phyloP scores from a whole-genome alignment of 345 rosid genomes.

The Ceriops tagal region DNA sequence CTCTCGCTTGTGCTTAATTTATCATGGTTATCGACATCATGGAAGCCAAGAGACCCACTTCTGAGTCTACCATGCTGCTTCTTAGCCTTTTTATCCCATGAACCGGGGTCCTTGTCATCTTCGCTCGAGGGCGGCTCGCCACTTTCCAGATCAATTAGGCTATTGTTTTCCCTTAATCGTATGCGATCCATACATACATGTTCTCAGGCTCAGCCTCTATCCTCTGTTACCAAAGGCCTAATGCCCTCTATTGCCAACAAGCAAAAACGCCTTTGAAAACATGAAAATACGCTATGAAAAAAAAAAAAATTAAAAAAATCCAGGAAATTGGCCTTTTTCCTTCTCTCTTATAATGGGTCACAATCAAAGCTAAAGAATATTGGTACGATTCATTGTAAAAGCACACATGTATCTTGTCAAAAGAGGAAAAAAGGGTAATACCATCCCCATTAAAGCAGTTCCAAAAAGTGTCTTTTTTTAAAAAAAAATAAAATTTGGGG shows the following conservation, averaged over 20 bases:
- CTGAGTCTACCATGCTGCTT: slow-evolving; percentile 3
- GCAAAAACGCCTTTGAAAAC: background rate
- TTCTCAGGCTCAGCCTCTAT: background rate
- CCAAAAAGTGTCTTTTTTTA: background rate
- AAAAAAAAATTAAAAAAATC: background rate
- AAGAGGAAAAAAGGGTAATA: background rate
- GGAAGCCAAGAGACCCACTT: slow-evolving; percentile 5
- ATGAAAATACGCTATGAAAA: background rate
- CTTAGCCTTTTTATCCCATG: slow-evolving; percentile 3
- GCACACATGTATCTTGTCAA: background rate
- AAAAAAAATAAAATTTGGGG: no score
- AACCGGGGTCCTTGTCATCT: slow-evolving; percentile 2
- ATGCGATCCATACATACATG: background rate
- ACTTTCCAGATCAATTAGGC: slow-evolving; percentile 27
- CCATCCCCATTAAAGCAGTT: background rate
- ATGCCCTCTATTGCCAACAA: background rate
- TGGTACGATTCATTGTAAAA: background rate
- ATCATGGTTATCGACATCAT: background rate
- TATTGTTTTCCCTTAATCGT: slow-evolving; percentile 13
- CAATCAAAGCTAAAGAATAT: background rate
- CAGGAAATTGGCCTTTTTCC: background rate
- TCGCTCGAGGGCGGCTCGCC: slow-evolving; percentile 11
- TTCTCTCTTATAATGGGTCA: background rate
- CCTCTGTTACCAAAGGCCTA: background rate
- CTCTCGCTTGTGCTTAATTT: background rate